Base-by-base conservation (phyloP, 192 early-diverging fungal genomes). In the Entophlyctis luteolus region DNA sequence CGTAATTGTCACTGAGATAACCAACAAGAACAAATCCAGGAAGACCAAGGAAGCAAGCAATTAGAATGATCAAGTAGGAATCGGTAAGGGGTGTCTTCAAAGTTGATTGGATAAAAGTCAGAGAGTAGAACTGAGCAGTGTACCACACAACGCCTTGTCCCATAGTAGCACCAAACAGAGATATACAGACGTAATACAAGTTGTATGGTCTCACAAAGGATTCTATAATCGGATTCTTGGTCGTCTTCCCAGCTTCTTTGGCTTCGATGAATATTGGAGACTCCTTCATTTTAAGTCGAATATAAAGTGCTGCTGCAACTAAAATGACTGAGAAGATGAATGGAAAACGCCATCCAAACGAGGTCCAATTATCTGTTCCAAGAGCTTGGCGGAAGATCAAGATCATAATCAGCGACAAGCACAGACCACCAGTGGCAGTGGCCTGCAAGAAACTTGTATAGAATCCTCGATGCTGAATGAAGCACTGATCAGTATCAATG, bases 301-400 rank as follows among this genome's bases (percentile, higher is more conserved):
- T 65, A 18, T 55, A 72, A 1, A 75, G 46, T 3, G 73, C 48
- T 14, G 29, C 32, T 32, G 2, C 62, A 49, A 75, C 57, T 27
- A 75, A 39, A 8, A 75, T 8, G 35, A 65, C 45, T 29, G 73
- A 75, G 48, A 75, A 22, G 29, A 72, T 49, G 42, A 75, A 75
- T 5, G 69, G 69, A 59, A 75, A 36, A 36, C 73, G 49, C 73
- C 73, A 75, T 5, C 73, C 73, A 48, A 56, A 75, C 1, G n/a
- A 29, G 12, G 23, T n/a, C 23, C 62, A 75, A 22, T 48, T 22
- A 4, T 3, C 49, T 18, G 50, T 23, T 18, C 65, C 32, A 18
- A 67, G 31, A 12, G 46, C 34, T 1, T 39, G 10, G 31, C 55
- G 59, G 35, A 48, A 54, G 33, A 62, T 62, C 18, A 75, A 58